A percentile compares a stretch with the other conserved stretches of the same genome.
These are phyloP conservation scores for Candida rishiriensis DNA, from an alignment of 805 yeast genomes.

Conservation along the genomic window DNA sequence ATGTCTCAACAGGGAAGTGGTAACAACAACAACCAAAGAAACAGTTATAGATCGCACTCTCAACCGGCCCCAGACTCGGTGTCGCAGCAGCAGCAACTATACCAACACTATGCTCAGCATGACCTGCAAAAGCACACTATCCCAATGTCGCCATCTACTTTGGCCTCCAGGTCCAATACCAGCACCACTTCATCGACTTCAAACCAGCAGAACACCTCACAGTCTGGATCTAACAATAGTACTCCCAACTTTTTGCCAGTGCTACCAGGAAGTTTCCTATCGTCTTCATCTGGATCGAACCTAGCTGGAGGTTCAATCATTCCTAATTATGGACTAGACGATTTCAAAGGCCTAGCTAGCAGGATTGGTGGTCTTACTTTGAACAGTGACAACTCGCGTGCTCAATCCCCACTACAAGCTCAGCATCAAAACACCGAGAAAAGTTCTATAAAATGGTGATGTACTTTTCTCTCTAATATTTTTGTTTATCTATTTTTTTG, in stretches of 20 bases:
- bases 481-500: no score
- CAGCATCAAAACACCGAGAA: background rate
- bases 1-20: background rate
- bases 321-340: constrained; percentile 3
- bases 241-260: constrained; percentile 20
- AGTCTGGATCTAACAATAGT: constrained; percentile 8
- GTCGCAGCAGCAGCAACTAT: constrained; percentile 1
- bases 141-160: background rate
- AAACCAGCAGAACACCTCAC: constrained; percentile 11
- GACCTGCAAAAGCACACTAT: constrained; percentile 15
- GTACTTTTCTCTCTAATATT: background rate
- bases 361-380: constrained; percentile 20
- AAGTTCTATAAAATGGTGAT: background rate
- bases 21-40: constrained; percentile 4
- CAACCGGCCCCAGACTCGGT: constrained; percentile 1
- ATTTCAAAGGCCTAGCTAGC: constrained; percentile 13
- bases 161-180: no score
- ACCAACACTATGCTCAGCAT: constrained; percentile 6
- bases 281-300: constrained; percentile 2
- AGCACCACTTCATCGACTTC: background rate
- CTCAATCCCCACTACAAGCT: background rate
- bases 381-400: background rate
- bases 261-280: constrained; percentile 11
- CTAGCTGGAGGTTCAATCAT: background rate
- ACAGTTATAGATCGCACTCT: constrained; percentile 5